phyloP scores from a whole-genome alignment of 2,329 filamentous ascomycete species.

The Chaetomiaceae sp. region DNA sequence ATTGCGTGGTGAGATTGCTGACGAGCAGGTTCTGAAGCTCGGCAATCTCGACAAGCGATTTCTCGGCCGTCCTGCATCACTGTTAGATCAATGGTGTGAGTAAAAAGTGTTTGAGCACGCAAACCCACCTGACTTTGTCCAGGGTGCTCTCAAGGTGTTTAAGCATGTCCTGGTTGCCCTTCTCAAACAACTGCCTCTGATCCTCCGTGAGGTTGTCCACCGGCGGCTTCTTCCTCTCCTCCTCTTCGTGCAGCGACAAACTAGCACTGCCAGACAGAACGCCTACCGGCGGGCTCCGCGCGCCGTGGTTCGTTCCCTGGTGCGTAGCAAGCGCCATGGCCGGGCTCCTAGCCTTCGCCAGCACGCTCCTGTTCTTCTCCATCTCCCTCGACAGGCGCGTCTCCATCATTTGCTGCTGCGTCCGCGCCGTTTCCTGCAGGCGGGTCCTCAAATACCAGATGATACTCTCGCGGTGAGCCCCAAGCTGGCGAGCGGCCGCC shows the following conservation, averaged over 20 bases:
- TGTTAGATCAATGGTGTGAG: background rate
- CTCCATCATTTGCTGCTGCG: slow-evolving; percentile 91
- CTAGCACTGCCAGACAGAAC: background rate
- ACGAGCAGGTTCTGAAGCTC: slow-evolving; percentile 88
- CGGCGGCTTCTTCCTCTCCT: slow-evolving; percentile 24
- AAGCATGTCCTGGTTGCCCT: slow-evolving; percentile 89
- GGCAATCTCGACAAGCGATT: slow-evolving; percentile 85
- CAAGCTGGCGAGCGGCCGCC: slow-evolving; percentile 60
- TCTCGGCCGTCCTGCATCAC: slow-evolving; percentile 70
- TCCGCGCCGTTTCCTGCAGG: slow-evolving; percentile 69
- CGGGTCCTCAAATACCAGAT: slow-evolving; percentile 75
- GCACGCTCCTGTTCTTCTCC: slow-evolving; percentile 82
- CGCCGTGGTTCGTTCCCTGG: slow-evolving; percentile 4
- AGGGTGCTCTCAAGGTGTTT: slow-evolving; percentile 91
- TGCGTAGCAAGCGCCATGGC: slow-evolving; percentile 11
- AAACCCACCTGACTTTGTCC: slow-evolving; percentile 81
- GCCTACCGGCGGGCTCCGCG: slow-evolving; percentile 1
- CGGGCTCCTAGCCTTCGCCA: slow-evolving; percentile 61
- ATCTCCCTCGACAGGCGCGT: slow-evolving; percentile 76
- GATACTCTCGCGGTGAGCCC: slow-evolving; percentile 73
- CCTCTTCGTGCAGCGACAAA: slow-evolving; percentile 19
- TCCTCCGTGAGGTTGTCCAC: slow-evolving; percentile 66
- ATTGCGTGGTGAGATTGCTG: slow-evolving; percentile 77
- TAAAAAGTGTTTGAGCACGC: background rate
- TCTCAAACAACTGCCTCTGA: slow-evolving; percentile 88